phyloP scores from a whole-genome alignment of 2,329 filamentous ascomycete genomes.

The Phaeosphaeriaceae sp. region DNA sequence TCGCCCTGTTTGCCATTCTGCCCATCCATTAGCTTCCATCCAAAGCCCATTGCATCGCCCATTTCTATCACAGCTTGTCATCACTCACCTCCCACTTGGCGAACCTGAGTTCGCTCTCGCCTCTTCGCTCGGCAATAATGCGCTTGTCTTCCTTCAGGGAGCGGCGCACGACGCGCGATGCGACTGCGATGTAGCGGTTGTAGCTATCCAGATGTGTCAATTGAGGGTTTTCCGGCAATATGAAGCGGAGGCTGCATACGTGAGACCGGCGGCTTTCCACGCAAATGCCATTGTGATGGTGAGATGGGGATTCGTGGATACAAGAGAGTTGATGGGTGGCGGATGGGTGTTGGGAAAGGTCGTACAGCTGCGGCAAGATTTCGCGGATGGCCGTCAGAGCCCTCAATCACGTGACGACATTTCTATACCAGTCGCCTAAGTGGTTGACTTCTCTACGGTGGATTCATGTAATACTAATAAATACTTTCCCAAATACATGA shows the following conservation, averaged over 20 bases:
- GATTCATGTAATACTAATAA: too few species aligned
- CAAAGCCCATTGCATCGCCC: not conserved
- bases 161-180: slow-evolving; percentile 91
- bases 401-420: slow-evolving; percentile 28
- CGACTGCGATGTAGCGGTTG: slow-evolving; percentile 99
- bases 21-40: slow-evolving; percentile 30
- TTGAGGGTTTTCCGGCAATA: slow-evolving; percentile 26
- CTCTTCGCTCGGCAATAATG: slow-evolving; percentile 84
- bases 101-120: slow-evolving; percentile 87
- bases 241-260: slow-evolving; percentile 65
- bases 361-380: slow-evolving; percentile 34
- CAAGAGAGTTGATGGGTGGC: slow-evolving; percentile 31
- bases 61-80: slow-evolving; percentile 26
- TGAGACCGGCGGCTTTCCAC: slow-evolving; percentile 98
- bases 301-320: slow-evolving; percentile 33
- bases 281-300: slow-evolving; percentile 86
- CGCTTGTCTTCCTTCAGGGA: slow-evolving; percentile 96
- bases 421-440: not conserved
- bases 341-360: slow-evolving; percentile 32
- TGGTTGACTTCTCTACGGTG: too few species aligned
- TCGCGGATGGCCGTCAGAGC: slow-evolving; percentile 36
- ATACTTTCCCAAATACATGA: too few species aligned
- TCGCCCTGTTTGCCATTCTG: slow-evolving; percentile 98
- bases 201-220: slow-evolving; percentile 68
- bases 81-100: slow-evolving; percentile 91